A percentile compares a stretch with the other conserved stretches of the same genome.
Evolutionary conservation across 441 rosid species (phyloP).

Genomic region (Pelargonium myrrhifolium): DNA sequence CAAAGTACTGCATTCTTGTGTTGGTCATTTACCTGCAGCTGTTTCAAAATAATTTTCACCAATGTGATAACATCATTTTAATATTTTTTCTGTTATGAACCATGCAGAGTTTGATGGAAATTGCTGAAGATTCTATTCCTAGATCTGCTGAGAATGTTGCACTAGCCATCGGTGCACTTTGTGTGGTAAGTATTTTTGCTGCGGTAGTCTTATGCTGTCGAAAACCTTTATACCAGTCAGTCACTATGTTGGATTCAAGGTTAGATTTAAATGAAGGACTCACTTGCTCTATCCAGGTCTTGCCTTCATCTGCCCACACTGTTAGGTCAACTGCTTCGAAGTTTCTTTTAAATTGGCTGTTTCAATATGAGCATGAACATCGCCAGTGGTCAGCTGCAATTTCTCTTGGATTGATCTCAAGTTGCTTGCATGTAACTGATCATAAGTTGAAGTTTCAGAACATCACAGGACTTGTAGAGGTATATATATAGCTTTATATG

Average conservation of each 20-base stretch:
- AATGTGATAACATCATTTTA: conserved; percentile 10
- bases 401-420: conserved; percentile 79
- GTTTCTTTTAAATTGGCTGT: conserved; percentile 73
- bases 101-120: conserved; percentile 49
- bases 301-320: conserved; percentile 79
- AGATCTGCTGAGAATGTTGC: conserved; percentile 83
- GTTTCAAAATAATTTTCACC: conserved; percentile 8
- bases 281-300: conserved; percentile 42
- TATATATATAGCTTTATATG: conserved; percentile 21
- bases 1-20: conserved; percentile 5
- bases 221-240: not conserved
- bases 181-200: conserved; percentile 43
- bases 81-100: conserved; percentile 7
- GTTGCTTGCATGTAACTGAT: conserved; percentile 73
- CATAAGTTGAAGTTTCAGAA: conserved; percentile 69
- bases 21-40: conserved; percentile 1
- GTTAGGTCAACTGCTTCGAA: conserved; percentile 69
- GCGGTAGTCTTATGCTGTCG: conserved; percentile 13
- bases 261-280: conserved; percentile 11
- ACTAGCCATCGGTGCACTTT: conserved; percentile 80
- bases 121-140: conserved; percentile 76
- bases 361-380: conserved; percentile 78
- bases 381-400: conserved; percentile 95
- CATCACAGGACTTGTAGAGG: conserved; percentile 74
- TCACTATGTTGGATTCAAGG: not conserved